Percentiles rank a stretch among this genome's conserved stretches.
phyloP scores from a whole-genome alignment of 805 yeast genomes.

The Cyberlindnera samutprakarnensis region DNA sequence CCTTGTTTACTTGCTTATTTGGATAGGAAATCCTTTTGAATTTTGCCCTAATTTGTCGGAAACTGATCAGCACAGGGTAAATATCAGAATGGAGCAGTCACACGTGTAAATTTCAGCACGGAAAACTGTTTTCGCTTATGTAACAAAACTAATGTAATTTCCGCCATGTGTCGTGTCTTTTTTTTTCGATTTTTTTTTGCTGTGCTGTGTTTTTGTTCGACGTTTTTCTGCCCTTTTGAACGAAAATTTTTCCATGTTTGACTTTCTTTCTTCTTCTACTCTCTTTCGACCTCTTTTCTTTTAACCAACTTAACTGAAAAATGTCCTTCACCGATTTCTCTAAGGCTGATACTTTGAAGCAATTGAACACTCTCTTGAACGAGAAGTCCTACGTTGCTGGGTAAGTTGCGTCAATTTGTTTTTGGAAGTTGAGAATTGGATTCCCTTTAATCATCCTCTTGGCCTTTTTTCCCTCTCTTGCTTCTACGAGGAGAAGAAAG shows the following conservation, averaged over 20 bases:
- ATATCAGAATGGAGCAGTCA: too few relatives aligned
- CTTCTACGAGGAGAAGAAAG: not conserved
- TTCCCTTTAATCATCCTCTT: too few relatives aligned
- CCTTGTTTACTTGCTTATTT: too few relatives aligned
- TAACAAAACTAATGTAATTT: too few relatives aligned
- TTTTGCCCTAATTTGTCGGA: too few relatives aligned
- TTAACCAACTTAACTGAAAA: constrained; percentile 7
- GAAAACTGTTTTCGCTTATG: too few relatives aligned
- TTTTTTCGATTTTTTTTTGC: not conserved
- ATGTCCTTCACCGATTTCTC: constrained; percentile 83
- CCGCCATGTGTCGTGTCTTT: too few relatives aligned
- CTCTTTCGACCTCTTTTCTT: not conserved
- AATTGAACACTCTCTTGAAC: constrained; percentile 80
- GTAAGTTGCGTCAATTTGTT: too few relatives aligned
- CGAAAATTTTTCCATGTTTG: not conserved
- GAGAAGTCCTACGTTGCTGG: constrained; percentile 94
- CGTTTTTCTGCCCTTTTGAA: constrained; percentile 1
- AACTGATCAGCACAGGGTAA: too few relatives aligned
- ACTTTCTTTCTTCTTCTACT: not conserved
- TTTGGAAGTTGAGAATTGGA: too few relatives aligned
- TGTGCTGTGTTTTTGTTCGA: not conserved
- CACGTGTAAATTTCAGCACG: constrained; percentile 3
- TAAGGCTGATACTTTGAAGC: constrained; percentile 61
- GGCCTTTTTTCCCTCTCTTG: too few relatives aligned
- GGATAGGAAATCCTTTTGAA: too few relatives aligned